Evolutionary conservation across 1,284 basidiomycete species (phyloP), one percentile per base, ranked within the genome.

Genomic region (Tranzscheliella williamsii): DNA sequence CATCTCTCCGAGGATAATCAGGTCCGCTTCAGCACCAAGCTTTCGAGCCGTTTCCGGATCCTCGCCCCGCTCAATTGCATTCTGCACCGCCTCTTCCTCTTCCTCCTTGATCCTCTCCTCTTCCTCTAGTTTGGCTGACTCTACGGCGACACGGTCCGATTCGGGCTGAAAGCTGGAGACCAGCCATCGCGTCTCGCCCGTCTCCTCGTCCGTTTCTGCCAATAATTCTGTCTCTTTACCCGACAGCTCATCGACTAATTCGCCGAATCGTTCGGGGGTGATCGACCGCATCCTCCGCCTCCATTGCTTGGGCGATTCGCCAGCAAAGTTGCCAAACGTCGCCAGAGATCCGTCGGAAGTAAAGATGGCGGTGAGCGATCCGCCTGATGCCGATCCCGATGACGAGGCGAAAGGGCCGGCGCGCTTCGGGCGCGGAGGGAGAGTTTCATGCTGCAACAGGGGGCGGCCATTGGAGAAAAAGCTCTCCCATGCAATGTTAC

Each of bases 1-100:
- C 20, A 70, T 72, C 54, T 77, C 75, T 21, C 75, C 75, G 2
- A 77, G 50, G 22, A 77, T 63, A 35, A 75, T 58, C n/a, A 75
- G 56, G 29, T 77, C 75, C 8, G 72, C 67, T 49, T 77, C 75
- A n/a, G 56, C 50, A 15, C 72, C 75, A 3, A 77, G 62, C 38
- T 57, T 60, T 48, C 63, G 54, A 30, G 74, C 72, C 5, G 71
- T 43, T 22, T 62, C 54, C 2, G 72, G 52, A 27, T 73, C 64
- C 36, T 75, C 73, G 26, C 74, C 74, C 6, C 73, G 69, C 31
- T 75, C 74, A 4, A 70, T 17, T 1, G 74, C 74, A 42, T 62
- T 60, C 31, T 63, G 52, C 1, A 76, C 54, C n/a, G 70, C 72
- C 33, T 67, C 62, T 24, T 72, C 67, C 34, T 67, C 58, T 30